A percentile compares a stretch with the other conserved stretches of the same genome.
These are phyloP conservation scores for Pleurotus tuber-regium DNA, from an alignment of 768 basidiomycete species.

Conservation along the genomic window DNA sequence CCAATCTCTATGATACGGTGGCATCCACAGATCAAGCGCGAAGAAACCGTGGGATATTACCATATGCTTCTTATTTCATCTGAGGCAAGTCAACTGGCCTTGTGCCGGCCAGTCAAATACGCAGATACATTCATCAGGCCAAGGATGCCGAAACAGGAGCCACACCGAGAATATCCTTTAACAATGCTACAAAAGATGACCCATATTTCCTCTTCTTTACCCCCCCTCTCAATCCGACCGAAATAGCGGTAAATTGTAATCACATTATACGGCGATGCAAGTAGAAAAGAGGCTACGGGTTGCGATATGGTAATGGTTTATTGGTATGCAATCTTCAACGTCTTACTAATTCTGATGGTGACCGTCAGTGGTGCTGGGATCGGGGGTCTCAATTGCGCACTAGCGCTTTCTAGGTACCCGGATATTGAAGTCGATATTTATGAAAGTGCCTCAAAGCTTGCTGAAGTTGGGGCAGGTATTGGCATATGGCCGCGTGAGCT, in stretches of 20 bases:
- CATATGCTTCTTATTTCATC: too few relatives aligned
- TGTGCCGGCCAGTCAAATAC: too few relatives aligned
- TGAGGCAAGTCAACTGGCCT: too few relatives aligned
- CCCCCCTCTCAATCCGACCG: too few relatives aligned
- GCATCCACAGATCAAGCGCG: too few relatives aligned
- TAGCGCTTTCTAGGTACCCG: slow-evolving; percentile 45
- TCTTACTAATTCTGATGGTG: slow-evolving; percentile 13
- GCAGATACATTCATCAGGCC: too few relatives aligned
- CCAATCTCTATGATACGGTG: too few relatives aligned
- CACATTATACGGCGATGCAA: slow-evolving; percentile 3
- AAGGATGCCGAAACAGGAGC: too few relatives aligned
- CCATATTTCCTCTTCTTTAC: not conserved
- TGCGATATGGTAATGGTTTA: slow-evolving; percentile 49
- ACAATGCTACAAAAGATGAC: too few relatives aligned
- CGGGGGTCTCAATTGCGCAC: slow-evolving; percentile 44
- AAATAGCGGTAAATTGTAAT: too few relatives aligned
- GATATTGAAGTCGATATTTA: slow-evolving; percentile 58
- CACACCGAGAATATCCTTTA: too few relatives aligned
- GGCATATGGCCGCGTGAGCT: slow-evolving; percentile 48
- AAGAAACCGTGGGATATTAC: too few relatives aligned
- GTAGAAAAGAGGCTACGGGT: slow-evolving; percentile 39
- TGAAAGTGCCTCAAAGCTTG: slow-evolving; percentile 47
- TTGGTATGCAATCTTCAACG: slow-evolving; percentile 13
- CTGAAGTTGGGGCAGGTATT: slow-evolving; percentile 63
- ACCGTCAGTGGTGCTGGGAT: slow-evolving; percentile 48